Evolutionary conservation across 192 early-diverging fungal genomes (phyloP), one percentile per base, ranked within the genome.

Genomic region (Phycomyces blakesleeanus): DNA sequence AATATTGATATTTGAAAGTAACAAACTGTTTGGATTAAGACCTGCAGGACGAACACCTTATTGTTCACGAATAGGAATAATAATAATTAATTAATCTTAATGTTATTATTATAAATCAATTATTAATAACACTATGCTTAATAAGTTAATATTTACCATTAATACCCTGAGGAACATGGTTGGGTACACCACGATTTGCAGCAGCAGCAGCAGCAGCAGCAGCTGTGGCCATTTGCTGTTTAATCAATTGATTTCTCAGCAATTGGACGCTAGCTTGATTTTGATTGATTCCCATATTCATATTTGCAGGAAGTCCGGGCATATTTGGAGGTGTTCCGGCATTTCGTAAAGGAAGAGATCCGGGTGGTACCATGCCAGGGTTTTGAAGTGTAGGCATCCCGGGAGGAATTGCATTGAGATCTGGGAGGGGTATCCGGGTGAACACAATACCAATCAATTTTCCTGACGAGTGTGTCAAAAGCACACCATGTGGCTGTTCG

Each of bases 391-490:
- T 16, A 42, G 15, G 15, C 25, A 42, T 44, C 38, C 18, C n/a
- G 26, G 61, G 37, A 0, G 8, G 51, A 4, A 55, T 53, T 0
- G 54, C n/a, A 16, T 71, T 67, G 15, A 76, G 34, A 44, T 76
- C 68, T 5, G 74, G 74, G 3, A 76, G 29, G 1, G 74, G 59
- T 12, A 65, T 53, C 15, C 60, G 41, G 1, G 68, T 69, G 22
- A 70, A 76, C 2, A 71, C 74, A 22, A 76, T 67, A 12, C 74
- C 74, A 20, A 76, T 61, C 3, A 76, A 44, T 41, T 71, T 70
- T 44, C 74, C 68, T 29, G 27, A 51, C 11, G 74, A 63, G 53
- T 71, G 59, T 1, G 68, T 67, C 8, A 76, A 59, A 1, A 76
- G 64, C 12, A 76, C 49, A 50, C 74, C 74, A 51, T 71, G 61